phyloP scores from a whole-genome alignment of 352 stramenopile species.

The Phytopythium litorale region DNA sequence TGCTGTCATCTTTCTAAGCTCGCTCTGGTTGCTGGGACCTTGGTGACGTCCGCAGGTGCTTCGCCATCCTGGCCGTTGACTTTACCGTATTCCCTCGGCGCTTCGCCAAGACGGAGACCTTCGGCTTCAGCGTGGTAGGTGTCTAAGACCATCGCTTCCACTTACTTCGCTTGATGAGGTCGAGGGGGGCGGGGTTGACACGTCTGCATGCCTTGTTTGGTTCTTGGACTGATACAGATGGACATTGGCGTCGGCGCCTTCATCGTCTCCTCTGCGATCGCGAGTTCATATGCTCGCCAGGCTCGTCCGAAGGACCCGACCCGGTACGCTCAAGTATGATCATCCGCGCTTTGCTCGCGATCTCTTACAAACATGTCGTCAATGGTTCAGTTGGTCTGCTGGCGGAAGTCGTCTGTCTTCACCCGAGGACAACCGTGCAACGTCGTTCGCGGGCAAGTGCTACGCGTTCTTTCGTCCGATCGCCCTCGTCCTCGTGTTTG shows the following conservation, averaged over 20 bases:
- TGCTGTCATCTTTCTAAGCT: background rate
- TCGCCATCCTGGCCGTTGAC: conserved; percentile 97
- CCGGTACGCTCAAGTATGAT: background rate
- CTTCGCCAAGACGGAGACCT: conserved; percentile 95
- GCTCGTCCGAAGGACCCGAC: conserved; percentile 19
- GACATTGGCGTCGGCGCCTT: conserved; percentile 96
- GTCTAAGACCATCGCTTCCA: background rate
- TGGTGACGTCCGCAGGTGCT: conserved; percentile 34
- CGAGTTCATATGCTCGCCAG: conserved; percentile 63
- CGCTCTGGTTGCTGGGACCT: too few species aligned
- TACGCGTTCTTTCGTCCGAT: conserved; percentile 73
- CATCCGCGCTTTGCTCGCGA: background rate
- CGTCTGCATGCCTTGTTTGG: background rate
- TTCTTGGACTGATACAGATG: conserved; percentile 68
- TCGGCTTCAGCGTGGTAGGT: conserved; percentile 92
- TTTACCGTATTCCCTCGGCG: conserved; percentile 96
- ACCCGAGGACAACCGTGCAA: background rate
- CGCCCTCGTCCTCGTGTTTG: conserved; percentile 63
- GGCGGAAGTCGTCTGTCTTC: background rate
- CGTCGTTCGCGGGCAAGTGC: conserved; percentile 16
- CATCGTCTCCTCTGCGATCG: conserved; percentile 87
- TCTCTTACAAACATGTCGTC: background rate
- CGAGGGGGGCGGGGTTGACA: background rate
- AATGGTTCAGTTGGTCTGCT: background rate
- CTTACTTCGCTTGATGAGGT: background rate